A percentile compares a stretch with the other conserved stretches of the same genome.
Conservation (phyloP, 768 basidiomycete genomes). For the Trametes cubensis region DNA sequence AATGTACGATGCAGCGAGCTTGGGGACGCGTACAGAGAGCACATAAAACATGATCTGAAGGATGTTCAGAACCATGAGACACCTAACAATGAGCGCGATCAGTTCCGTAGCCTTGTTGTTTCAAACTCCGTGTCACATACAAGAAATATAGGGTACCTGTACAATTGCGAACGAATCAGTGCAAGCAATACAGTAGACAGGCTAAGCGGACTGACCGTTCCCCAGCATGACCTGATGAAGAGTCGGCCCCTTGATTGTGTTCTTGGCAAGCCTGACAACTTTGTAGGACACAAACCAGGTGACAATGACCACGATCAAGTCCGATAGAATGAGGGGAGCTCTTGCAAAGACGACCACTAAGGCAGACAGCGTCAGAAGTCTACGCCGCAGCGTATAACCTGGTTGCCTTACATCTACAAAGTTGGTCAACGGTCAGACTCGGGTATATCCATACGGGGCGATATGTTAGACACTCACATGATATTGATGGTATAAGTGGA, state of each 20-base stretch:
- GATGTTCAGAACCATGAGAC: background rate
- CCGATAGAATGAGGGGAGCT: background rate
- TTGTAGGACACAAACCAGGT: background rate
- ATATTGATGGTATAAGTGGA: no score
- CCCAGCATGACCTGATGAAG: background rate
- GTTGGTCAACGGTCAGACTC: no score
- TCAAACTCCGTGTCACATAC: background rate
- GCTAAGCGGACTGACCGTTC: background rate
- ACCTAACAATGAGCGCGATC: background rate
- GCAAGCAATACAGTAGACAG: background rate
- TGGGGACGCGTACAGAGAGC: background rate
- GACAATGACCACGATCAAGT: background rate
- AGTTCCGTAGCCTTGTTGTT: no score
- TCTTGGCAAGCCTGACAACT: background rate
- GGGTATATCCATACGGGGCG: no score
- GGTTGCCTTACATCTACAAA: no score
- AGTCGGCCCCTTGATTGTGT: background rate
- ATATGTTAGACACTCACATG: no score
- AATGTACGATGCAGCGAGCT: background rate
- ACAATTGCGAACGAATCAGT: background rate
- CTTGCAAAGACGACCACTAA: background rate
- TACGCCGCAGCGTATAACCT: no score
- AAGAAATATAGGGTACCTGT: background rate
- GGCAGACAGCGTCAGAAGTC: no score
- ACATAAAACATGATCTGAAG: background rate